These are phyloP conservation scores for Acanthamoeba triangularis DNA, from an alignment of 208 protist species.

Conservation along the genomic window DNA sequence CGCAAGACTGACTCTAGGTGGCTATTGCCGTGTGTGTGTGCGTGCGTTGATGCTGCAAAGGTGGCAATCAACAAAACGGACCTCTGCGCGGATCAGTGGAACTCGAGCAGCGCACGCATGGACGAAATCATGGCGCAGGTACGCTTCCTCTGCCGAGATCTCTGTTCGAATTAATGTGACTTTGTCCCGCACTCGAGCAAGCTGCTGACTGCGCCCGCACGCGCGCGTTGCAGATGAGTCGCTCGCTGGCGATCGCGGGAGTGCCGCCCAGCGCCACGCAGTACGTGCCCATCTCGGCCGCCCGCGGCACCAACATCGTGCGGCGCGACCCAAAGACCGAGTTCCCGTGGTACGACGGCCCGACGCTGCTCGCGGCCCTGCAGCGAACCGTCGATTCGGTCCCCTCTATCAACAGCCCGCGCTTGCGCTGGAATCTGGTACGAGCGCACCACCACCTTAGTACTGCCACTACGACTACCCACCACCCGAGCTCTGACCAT, in stretches of 20 bases:
- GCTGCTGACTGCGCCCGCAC: neutral
- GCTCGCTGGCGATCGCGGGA: neutral
- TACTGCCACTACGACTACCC: neutral
- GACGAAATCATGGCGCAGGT: neutral
- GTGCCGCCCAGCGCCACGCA: neutral
- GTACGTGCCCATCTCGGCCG: neutral
- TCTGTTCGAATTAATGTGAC: neutral
- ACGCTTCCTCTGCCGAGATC: neutral
- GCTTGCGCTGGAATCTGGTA: neutral
- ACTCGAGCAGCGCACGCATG: neutral
- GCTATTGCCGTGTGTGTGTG: neutral
- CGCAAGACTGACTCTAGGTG: too few relatives aligned
- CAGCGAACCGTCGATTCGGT: neutral
- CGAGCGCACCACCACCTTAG: neutral
- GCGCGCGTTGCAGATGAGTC: neutral
- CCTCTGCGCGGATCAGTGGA: neutral
- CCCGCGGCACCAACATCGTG: neutral
- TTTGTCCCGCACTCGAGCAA: neutral
- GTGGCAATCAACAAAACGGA: constrained; percentile 6
- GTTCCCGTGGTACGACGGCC: neutral
- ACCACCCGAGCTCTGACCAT: neutral
- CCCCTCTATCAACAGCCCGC: neutral
- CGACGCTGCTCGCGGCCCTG: neutral
- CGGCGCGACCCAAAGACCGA: neutral
- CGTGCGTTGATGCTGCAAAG: neutral